Evolutionary conservation across 768 basidiomycete genomes (phyloP).

Genomic region (Aureoboletus auriporus): DNA sequence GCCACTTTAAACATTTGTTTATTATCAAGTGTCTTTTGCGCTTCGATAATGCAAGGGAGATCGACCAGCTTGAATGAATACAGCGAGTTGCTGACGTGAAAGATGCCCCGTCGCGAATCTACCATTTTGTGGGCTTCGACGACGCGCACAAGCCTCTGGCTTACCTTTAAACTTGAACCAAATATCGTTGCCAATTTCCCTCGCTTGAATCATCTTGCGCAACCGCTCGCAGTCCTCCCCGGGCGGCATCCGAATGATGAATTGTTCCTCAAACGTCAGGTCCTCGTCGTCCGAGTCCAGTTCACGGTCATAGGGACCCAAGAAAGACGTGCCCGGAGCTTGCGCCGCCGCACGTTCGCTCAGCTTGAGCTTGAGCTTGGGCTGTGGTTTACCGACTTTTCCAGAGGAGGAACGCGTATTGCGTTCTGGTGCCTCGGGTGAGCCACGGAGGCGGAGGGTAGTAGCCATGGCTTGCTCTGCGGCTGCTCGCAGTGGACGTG

Average conservation of each 20-base stretch:
- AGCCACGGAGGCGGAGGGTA: conserved; percentile 28
- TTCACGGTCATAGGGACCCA: conserved; percentile 91
- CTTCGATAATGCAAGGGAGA: conserved; percentile 88
- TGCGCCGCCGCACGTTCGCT: conserved; percentile 79
- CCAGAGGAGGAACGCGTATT: conserved; percentile 53
- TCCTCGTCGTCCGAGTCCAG: conserved; percentile 95
- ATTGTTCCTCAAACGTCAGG: conserved; percentile 94
- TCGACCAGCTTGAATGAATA: conserved; percentile 95
- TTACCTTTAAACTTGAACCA: conserved; percentile 99
- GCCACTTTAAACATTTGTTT: conserved; percentile 99
- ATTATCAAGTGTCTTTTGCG: conserved; percentile 93
- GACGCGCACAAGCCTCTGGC: background rate
- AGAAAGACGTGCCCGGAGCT: conserved; percentile 81
- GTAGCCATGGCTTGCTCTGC: conserved; percentile 35
- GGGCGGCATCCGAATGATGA: conserved; percentile 84
- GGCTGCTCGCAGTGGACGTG: conserved; percentile 31
- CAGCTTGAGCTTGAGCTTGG: conserved; percentile 85
- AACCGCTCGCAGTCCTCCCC: conserved; percentile 79
- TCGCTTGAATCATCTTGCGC: conserved; percentile 73
- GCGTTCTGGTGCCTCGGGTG: conserved; percentile 39
- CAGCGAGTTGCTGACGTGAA: conserved; percentile 76
- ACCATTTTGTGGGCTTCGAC: conserved; percentile 12
- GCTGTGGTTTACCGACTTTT: conserved; percentile 47
- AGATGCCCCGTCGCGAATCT: conserved; percentile 90
- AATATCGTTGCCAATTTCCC: conserved; percentile 77